phyloP scores from a whole-genome alignment of 1,284 basidiomycete species.

The Waitea zeae region DNA sequence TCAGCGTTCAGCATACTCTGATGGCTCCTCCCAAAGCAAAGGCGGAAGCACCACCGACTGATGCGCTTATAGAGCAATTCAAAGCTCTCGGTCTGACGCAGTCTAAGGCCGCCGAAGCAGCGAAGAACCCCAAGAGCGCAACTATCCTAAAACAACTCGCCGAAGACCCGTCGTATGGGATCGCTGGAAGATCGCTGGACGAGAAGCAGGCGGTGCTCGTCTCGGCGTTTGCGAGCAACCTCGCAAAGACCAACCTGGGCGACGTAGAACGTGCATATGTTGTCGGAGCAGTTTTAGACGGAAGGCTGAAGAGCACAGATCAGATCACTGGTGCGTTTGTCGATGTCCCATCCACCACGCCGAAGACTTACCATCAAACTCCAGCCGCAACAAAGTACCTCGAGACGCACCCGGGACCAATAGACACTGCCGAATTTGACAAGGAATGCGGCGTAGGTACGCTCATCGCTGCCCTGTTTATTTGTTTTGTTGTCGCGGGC shows the following conservation, averaged over 20 bases:
- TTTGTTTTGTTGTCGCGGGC: not conserved
- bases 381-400: slow-evolving; percentile 71
- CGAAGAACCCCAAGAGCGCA: slow-evolving; percentile 65
- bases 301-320: slow-evolving; percentile 66
- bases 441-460: slow-evolving; percentile 77
- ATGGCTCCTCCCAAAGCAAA: no score
- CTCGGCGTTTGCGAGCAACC: slow-evolving; percentile 37
- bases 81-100: slow-evolving; percentile 65
- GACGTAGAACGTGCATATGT: slow-evolving; percentile 49
- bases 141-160: slow-evolving; percentile 57
- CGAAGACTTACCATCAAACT: not conserved
- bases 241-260: slow-evolving; percentile 34
- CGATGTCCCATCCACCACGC: not conserved
- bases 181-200: slow-evolving; percentile 36
- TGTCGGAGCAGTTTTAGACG: slow-evolving; percentile 52
- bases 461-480: not conserved
- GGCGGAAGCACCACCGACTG: no score
- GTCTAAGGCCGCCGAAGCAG: slow-evolving; percentile 71
- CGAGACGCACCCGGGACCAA: slow-evolving; percentile 38
- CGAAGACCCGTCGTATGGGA: slow-evolving; percentile 24
- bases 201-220: slow-evolving; percentile 72
- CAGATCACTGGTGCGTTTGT: slow-evolving; percentile 67
- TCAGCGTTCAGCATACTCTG: no score
- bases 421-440: slow-evolving; percentile 66
- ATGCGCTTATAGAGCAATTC: slow-evolving; percentile 59